phyloP scores from a whole-genome alignment of 768 basidiomycete genomes.

The Saitozyma sp. region DNA sequence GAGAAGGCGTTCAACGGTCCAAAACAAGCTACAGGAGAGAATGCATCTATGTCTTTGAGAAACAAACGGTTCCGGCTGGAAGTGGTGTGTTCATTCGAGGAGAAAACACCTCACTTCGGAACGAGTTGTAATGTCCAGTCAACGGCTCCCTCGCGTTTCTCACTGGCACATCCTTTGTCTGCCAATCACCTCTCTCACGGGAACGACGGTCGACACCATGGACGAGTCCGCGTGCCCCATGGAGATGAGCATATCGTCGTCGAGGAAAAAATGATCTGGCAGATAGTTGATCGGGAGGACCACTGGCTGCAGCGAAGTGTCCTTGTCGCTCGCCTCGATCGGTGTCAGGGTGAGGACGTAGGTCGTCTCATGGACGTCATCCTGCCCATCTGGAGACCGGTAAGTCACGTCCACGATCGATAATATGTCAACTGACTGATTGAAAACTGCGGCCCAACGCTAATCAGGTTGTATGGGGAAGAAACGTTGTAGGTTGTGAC shows the following conservation, averaged over 20 bases:
- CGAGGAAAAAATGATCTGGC: constrained; percentile 21
- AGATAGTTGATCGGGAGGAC: background rate
- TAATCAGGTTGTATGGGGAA: constrained; percentile 15
- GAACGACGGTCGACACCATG: constrained; percentile 9
- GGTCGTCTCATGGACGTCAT: constrained; percentile 13
- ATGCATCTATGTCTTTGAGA: no score
- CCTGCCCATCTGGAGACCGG: background rate
- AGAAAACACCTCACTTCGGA: no score
- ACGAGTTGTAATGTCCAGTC: no score
- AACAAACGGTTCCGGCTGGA: no score
- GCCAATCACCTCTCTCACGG: constrained; percentile 6
- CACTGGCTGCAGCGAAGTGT: constrained; percentile 2
- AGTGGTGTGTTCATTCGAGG: no score
- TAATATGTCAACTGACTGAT: background rate
- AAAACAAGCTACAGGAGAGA: no score
- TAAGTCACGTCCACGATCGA: background rate
- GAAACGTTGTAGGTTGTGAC: constrained; percentile 13
- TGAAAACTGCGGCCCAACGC: constrained; percentile 17
- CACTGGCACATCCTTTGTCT: background rate
- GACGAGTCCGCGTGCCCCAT: constrained; percentile 12
- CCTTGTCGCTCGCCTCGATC: constrained; percentile 6
- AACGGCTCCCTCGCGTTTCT: no score
- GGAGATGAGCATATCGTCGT: constrained; percentile 18
- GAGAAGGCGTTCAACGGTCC: no score
- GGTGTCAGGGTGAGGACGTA: constrained; percentile 13